A percentile compares a stretch with the other conserved stretches of the same genome.
Conservation (phyloP, 2,329 filamentous ascomycete species). For the Penicillium crustosum region DNA sequence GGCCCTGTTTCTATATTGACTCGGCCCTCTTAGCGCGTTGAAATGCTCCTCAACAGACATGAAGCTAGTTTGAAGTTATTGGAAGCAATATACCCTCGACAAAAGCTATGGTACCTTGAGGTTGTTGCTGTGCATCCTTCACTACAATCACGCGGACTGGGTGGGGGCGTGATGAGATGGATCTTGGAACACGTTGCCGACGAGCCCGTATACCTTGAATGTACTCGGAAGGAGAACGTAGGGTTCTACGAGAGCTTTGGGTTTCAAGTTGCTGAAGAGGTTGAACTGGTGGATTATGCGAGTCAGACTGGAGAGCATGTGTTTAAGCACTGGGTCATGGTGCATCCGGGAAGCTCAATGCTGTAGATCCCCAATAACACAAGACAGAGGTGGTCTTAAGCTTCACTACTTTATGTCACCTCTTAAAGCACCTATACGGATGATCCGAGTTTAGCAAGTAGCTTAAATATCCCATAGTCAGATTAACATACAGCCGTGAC, state of each 20-base stretch:
- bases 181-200: conserved; percentile 15
- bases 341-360: conserved; percentile 10
- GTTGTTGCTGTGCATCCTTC: conserved; percentile 29
- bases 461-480: background rate
- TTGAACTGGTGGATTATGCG: conserved; percentile 17
- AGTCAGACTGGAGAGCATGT: conserved; percentile 4
- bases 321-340: conserved; percentile 27
- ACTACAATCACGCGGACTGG: conserved; percentile 26
- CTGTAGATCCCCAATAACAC: background rate
- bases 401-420: no score
- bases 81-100: background rate
- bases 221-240: conserved; percentile 23
- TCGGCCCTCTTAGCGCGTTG: conserved; percentile 14
- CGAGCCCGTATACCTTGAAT: conserved; percentile 23
- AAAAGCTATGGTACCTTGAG: conserved; percentile 28
- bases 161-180: conserved; percentile 18
- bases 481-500: background rate
- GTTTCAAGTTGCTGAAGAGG: conserved; percentile 23
- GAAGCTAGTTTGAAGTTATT: conserved; percentile 6
- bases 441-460: background rate
- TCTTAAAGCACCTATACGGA: background rate
- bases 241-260: conserved; percentile 26
- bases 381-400: background rate
- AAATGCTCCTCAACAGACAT: conserved; percentile 15
- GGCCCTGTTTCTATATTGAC: no score